Evolutionary conservation across 225 moss, liverwort and hornwort species (phyloP).

Genomic region (Neckera pumila): DNA sequence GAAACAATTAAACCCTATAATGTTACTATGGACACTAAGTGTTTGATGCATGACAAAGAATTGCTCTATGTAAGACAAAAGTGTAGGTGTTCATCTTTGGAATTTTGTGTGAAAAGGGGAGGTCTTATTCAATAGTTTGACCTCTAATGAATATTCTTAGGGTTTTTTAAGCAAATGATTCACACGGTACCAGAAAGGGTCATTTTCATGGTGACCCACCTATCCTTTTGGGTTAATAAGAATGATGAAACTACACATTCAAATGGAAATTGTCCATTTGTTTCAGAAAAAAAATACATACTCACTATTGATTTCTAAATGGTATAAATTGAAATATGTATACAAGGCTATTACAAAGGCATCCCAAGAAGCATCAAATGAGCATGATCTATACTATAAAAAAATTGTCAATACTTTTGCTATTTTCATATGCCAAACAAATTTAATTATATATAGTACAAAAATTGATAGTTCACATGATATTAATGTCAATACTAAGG

Average conservation of each 20-base stretch:
- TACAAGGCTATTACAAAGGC: fast-evolving
- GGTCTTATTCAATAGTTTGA: not conserved
- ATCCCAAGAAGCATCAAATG: not conserved
- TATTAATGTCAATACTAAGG: fast-evolving
- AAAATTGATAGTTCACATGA: not conserved
- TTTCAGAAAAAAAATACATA: no score
- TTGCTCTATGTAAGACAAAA: fast-evolving
- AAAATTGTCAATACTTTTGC: no score
- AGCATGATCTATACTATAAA: not conserved
- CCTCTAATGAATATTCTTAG: fast-evolving
- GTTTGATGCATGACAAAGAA: not conserved
- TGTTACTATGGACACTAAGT: fast-evolving
- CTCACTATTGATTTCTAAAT: no score
- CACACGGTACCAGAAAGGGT: fast-evolving
- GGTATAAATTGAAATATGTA: no score
- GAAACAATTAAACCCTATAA: not conserved
- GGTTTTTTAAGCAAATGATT: not conserved
- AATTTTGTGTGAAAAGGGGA: not conserved
- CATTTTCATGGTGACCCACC: fast-evolving
- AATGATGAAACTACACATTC: no score
- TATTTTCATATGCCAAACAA: not conserved
- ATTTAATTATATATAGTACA: fast-evolving
- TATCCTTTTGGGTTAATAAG: fast-evolving
- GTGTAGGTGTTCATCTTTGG: fast-evolving
- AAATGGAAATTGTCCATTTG: no score